Evolutionary conservation across 208 protist genomes (phyloP).

Genomic region (Entamoeba invadens): DNA sequence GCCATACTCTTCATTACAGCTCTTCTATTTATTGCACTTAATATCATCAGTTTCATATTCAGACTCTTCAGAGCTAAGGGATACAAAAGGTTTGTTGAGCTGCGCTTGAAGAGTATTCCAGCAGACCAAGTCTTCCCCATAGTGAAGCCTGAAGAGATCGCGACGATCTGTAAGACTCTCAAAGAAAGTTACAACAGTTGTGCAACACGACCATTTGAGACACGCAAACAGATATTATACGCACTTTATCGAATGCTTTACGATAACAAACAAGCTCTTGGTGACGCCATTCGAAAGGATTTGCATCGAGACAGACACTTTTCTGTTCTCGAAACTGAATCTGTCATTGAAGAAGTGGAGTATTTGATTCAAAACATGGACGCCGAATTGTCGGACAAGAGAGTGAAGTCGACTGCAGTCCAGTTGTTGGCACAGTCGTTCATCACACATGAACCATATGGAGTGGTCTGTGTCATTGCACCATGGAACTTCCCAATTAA

Average conservation of each 20-base stretch:
- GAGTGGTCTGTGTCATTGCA: slow-evolving; percentile 58
- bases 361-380: background rate
- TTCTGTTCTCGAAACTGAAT: background rate
- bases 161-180: background rate
- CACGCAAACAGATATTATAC: background rate
- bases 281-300: background rate
- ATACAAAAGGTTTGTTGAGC: background rate
- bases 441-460: background rate
- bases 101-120: background rate
- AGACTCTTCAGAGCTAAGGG: background rate
- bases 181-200: background rate
- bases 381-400: too few species aligned
- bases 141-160: background rate
- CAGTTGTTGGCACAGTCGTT: background rate
- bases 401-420: background rate
- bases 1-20: background rate
- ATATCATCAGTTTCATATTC: background rate
- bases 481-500: slow-evolving; percentile 70
- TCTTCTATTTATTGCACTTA: background rate
- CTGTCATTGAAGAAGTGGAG: background rate
- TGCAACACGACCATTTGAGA: background rate
- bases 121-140: background rate
- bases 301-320: background rate
- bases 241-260: background rate
- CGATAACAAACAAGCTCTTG: background rate